Evolutionary conservation across 805 yeast species (phyloP), one percentile per base, ranked within the genome.

Genomic region (Candida railenensis): DNA sequence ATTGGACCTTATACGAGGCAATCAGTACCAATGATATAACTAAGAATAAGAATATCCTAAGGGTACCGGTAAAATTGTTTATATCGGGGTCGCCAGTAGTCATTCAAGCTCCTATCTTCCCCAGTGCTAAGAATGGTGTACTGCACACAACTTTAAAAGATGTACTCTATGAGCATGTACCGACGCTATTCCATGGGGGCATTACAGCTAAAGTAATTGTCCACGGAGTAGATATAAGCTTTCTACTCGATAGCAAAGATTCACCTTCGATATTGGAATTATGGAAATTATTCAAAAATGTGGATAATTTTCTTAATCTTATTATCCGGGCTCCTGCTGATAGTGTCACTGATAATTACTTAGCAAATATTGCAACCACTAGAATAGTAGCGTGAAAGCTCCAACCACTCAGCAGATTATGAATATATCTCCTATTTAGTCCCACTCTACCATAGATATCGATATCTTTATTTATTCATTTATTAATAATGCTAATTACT

Each of bases 31-130:
- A 59, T 45, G 21, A 74, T 3, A 37, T 61, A 3, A 70, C 69
- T 1, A 52, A 50, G 12, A 41, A 53, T 14, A 39, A 47, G 20
- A 54, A 56, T 14, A 43, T 71, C 34, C 65, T 59, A 20, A 63
- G 67, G 45, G 44, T 82, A 3, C 88, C 89, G 0, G 53, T 81
- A 1, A 74, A 76, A 47, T 49, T 82, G 8, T 74, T 74, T 50
- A 51, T 76, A 16, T 72, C 78, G 1, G 71, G 72, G 0, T 57
- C 71, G 0, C 52, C 62, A 18, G 53, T 61, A n/a, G 57, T 69
- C 4, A 53, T 71, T 14, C 76, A 71, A 49, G 64, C 50, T 2
- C 58, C 61, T 2, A 39, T 55, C 15, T 34, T 8, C 9, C n/a
- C 53, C 56, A 7, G 11, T 41, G 41, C n/a, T 37, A 38, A 20